Evolutionary conservation across 2,329 filamentous ascomycete species (phyloP).

Genomic region (Cladobotryum protrusum): DNA sequence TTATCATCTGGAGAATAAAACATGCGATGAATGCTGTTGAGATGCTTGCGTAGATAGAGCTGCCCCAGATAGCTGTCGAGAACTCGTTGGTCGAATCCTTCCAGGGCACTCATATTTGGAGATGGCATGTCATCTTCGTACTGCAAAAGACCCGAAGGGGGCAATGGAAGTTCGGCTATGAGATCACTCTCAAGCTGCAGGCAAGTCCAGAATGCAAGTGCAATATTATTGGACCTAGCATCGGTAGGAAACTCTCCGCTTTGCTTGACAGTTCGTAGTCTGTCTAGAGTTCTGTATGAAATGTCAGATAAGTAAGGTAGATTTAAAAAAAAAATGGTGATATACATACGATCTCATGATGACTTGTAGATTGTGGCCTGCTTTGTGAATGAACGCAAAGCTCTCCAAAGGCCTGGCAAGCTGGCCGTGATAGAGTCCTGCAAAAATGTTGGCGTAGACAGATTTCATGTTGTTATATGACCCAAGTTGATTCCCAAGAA

Average conservation of each 20-base stretch:
- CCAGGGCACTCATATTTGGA: conserved; percentile 47
- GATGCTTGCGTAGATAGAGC: conserved; percentile 56
- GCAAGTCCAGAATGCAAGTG: conserved; percentile 87
- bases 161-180: conserved; percentile 70
- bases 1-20: conserved; percentile 44
- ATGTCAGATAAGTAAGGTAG: not conserved
- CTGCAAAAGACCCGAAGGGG: conserved; percentile 54
- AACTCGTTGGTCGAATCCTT: conserved; percentile 41
- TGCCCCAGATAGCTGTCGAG: conserved; percentile 57
- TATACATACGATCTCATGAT: conserved; percentile 67
- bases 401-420: conserved; percentile 82
- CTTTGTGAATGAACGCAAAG: conserved; percentile 55
- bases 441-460: conserved; percentile 78
- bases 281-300: conserved; percentile 40
- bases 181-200: conserved; percentile 93
- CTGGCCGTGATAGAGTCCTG: conserved; percentile 84
- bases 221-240: conserved; percentile 52
- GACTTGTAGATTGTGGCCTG: conserved; percentile 56
- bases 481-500: conserved; percentile 74
- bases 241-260: conserved; percentile 35
- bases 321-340: not conserved
- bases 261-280: conserved; percentile 37
- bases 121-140: conserved; percentile 61
- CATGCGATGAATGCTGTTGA: conserved; percentile 56
- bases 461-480: conserved; percentile 75